Evolutionary conservation across 345 rosid species (phyloP).

Genomic region (Gossypium raimondii): DNA sequence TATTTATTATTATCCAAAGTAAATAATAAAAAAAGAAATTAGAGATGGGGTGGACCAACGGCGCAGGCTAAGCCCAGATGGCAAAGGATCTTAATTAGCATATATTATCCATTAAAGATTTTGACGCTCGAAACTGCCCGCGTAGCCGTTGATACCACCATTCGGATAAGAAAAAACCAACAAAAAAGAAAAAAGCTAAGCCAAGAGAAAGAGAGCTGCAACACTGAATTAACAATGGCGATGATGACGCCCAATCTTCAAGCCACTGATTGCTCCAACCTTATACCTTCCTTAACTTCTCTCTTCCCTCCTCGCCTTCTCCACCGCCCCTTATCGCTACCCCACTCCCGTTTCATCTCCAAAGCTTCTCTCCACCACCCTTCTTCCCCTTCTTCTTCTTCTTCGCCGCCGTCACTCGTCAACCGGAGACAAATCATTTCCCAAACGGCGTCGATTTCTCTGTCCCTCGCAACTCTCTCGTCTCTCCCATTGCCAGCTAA

Average conservation of each 20-base stretch:
- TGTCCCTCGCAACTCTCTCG: slow-evolving; percentile 30
- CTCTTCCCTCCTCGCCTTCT: slow-evolving; percentile 27
- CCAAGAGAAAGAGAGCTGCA: not conserved
- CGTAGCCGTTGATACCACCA: slow-evolving; percentile 26
- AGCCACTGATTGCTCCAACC: slow-evolving; percentile 29
- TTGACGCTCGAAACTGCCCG: slow-evolving; percentile 19
- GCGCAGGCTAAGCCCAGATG: not conserved
- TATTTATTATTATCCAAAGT: too few relatives aligned
- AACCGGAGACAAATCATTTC: slow-evolving; percentile 47
- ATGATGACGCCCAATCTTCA: slow-evolving; percentile 39
- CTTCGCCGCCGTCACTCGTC: slow-evolving; percentile 23
- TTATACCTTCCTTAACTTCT: slow-evolving; percentile 33
- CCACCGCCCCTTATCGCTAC: slow-evolving; percentile 15
- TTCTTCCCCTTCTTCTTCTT: slow-evolving; percentile 13
- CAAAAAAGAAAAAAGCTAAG: not conserved
- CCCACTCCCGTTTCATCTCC: slow-evolving; percentile 29
- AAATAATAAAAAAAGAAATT: too few relatives aligned
- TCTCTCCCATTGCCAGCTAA: slow-evolving; percentile 28
- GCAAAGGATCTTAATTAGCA: not conserved
- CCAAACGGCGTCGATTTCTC: slow-evolving; percentile 46
- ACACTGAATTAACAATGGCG: not conserved
- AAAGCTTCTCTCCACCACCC: slow-evolving; percentile 33
- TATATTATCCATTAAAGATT: slow-evolving; percentile 20
- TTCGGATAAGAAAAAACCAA: slow-evolving; percentile 30
- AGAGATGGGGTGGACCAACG: too few relatives aligned